A percentile compares a stretch with the other conserved stretches of the same genome.
Evolutionary conservation across 306 rosid genomes (phyloP).

Genomic region (Cucurbita maxima): DNA sequence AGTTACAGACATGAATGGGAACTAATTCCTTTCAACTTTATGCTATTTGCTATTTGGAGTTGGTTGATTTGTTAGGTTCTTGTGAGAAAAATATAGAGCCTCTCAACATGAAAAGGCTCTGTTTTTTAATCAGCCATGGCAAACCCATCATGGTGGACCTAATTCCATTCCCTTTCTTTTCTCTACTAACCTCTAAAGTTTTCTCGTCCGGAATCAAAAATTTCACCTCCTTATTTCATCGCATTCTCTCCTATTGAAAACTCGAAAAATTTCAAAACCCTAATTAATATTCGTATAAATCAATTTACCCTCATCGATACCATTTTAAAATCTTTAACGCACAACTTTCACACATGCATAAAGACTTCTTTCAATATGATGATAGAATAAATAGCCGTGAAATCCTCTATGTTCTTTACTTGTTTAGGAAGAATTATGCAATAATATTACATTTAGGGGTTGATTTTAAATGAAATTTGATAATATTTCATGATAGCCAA

Average conservation of each 20-base stretch:
- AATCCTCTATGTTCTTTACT: too few species aligned
- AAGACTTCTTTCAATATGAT: too few species aligned
- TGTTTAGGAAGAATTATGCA: too few species aligned
- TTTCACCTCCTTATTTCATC: not conserved
- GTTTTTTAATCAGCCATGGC: not conserved
- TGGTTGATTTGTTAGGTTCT: not conserved
- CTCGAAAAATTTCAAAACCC: too few species aligned
- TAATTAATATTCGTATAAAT: too few species aligned
- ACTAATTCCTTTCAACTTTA: constrained; percentile 3
- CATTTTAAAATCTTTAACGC: too few species aligned
- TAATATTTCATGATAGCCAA: not conserved
- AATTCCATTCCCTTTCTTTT: not conserved
- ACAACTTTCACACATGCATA: too few species aligned
- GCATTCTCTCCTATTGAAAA: too few species aligned
- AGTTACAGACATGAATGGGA: not conserved
- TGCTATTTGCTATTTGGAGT: not conserved
- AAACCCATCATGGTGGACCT: not conserved
- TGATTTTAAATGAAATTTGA: not conserved
- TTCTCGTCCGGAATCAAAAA: not conserved
- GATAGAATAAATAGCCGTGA: too few species aligned
- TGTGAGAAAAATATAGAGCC: not conserved
- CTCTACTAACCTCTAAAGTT: not conserved
- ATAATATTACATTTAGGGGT: not conserved
- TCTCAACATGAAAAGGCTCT: not conserved
- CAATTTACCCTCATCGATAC: too few species aligned